Evolutionary conservation across 192 early-diverging fungal genomes (phyloP).

Genomic region (Coemansia reversa): DNA sequence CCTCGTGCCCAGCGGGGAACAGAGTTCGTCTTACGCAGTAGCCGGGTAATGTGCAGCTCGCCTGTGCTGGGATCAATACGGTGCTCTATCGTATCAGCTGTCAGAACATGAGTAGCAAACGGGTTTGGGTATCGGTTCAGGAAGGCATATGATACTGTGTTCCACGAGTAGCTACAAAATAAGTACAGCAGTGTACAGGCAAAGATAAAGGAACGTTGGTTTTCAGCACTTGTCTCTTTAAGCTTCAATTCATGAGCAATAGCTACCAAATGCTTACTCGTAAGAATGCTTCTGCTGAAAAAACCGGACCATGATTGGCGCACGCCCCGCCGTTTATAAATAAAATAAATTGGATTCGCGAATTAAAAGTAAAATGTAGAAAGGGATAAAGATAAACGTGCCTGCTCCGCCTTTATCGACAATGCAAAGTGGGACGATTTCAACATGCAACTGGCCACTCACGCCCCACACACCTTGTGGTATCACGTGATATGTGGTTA

Average conservation of each 20-base stretch:
- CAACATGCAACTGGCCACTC: too few species aligned
- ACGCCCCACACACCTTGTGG: too few species aligned
- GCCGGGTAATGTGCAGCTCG: slow-evolving; percentile 78
- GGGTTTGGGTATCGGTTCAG: slow-evolving; percentile 98
- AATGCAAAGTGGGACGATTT: too few species aligned
- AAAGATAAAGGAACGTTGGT: not conserved
- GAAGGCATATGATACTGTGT: slow-evolving; percentile 83
- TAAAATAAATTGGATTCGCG: too few species aligned
- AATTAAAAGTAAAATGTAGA: not conserved
- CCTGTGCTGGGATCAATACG: slow-evolving; percentile 75
- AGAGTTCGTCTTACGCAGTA: slow-evolving; percentile 86
- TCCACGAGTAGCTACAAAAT: slow-evolving; percentile 65
- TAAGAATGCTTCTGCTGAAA: slow-evolving; percentile 76
- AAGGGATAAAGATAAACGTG: not conserved
- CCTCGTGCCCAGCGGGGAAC: slow-evolving; percentile 84
- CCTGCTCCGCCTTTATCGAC: too few species aligned
- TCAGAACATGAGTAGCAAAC: slow-evolving; percentile 90
- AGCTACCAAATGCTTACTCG: slow-evolving; percentile 55
- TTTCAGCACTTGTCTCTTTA: not conserved
- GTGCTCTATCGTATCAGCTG: slow-evolving; percentile 90
- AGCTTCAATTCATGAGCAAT: not conserved
- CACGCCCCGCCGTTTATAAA: not conserved
- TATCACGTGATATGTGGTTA: too few species aligned
- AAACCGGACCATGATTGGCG: slow-evolving; percentile 71
- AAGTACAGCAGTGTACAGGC: not conserved